Conservation (phyloP, 23 red algal genomes). For the Gracilaria caudata region DNA sequence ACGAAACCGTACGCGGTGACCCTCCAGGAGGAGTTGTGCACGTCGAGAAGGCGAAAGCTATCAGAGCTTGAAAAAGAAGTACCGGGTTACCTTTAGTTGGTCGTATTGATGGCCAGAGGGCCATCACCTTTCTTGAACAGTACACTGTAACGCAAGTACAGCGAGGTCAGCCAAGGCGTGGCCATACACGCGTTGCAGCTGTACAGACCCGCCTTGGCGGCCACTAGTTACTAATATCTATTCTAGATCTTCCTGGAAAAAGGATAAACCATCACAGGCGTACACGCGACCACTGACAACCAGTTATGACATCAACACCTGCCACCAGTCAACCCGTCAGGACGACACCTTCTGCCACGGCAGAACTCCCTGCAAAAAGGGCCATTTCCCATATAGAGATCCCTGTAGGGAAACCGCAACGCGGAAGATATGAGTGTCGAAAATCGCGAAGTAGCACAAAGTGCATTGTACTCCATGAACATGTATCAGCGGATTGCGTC, state of each 20-base stretch:
- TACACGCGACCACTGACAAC: background rate
- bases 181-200: background rate
- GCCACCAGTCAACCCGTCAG: background rate
- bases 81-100: background rate
- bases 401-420: too few relatives aligned
- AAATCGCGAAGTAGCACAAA: background rate
- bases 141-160: background rate
- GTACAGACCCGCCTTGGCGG: background rate
- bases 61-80: background rate
- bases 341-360: background rate
- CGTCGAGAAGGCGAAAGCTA: background rate
- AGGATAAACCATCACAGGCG: background rate
- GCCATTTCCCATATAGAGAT: background rate
- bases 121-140: background rate
- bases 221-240: background rate
- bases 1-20: background rate
- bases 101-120: background rate
- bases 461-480: slow-evolving; percentile 4
- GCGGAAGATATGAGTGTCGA: background rate
- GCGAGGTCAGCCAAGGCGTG: background rate
- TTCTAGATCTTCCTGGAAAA: background rate
- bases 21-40: background rate
- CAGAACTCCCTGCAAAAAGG: background rate
- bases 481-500: too few relatives aligned
- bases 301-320: background rate